Conservation (phyloP, 73 alveolate genomes). For the Tetrahymena malaccensis region DNA sequence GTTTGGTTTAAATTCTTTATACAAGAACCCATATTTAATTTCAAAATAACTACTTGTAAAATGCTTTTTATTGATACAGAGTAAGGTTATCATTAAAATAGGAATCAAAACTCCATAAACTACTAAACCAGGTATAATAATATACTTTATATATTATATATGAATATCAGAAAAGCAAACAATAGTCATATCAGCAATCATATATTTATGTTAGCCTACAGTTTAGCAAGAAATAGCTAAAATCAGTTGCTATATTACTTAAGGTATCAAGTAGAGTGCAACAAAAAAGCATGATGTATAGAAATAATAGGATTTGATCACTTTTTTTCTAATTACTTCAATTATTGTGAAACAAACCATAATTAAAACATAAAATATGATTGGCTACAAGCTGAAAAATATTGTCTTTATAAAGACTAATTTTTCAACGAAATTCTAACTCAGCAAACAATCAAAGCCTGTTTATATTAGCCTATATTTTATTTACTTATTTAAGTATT, state of each 20-base stretch:
- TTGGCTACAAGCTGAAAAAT: not conserved
- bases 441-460: not conserved
- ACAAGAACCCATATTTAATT: not conserved
- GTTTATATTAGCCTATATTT: not conserved
- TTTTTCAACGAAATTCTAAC: not conserved
- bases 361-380: not conserved
- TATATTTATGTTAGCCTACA: not conserved
- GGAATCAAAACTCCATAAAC: not conserved
- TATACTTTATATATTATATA: not conserved
- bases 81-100: not conserved
- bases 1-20: not conserved
- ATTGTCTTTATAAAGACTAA: not conserved
- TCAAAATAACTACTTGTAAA: not conserved
- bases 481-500: too few species aligned
- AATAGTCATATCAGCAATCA: not conserved
- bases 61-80: not conserved
- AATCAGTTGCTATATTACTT: not conserved
- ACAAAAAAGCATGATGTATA: not conserved
- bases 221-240: not conserved
- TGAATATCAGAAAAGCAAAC: not conserved
- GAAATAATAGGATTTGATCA: not conserved
- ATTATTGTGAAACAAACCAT: not conserved
- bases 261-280: not conserved
- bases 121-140: not conserved
- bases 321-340: not conserved